phyloP scores from a whole-genome alignment of 331 rosid species.

The Malus hybrid region DNA sequence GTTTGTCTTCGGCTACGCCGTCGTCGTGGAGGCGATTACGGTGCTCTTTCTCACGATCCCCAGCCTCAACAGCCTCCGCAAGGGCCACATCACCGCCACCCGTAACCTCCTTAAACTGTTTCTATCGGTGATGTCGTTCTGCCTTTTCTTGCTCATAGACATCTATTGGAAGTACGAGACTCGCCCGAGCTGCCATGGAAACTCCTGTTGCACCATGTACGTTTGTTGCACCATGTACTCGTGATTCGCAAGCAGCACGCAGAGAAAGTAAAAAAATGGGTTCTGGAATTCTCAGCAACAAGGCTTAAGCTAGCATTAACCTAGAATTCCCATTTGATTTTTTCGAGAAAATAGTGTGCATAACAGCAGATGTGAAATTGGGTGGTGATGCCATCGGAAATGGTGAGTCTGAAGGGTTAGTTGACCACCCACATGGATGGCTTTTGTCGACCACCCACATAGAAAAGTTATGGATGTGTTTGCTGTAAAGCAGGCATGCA shows the following conservation, averaged over 20 bases:
- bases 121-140: constrained; percentile 78
- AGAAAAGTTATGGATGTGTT: no score
- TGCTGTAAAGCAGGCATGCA: no score
- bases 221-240: no score
- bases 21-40: constrained; percentile 90
- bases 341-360: constrained; percentile 87
- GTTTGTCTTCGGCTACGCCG: constrained; percentile 95
- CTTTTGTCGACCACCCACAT: no score
- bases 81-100: constrained; percentile 75
- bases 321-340: constrained; percentile 97
- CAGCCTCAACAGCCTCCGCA: constrained; percentile 77
- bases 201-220: constrained; percentile 28
- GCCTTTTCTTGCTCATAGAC: constrained; percentile 80
- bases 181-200: constrained; percentile 54
- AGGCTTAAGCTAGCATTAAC: constrained; percentile 69
- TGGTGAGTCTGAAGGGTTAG: constrained; percentile 78
- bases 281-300: constrained; percentile 74
- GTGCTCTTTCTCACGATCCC: constrained; percentile 84
- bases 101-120: constrained; percentile 86
- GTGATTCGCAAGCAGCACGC: not conserved
- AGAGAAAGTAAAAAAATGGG: constrained; percentile 94
- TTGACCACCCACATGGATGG: no score
- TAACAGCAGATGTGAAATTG: constrained; percentile 87
- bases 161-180: constrained; percentile 96
- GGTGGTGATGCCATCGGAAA: constrained; percentile 90